Evolutionary conservation across 345 rosid genomes (phyloP).

Genomic region (Gossypioides kirkii): DNA sequence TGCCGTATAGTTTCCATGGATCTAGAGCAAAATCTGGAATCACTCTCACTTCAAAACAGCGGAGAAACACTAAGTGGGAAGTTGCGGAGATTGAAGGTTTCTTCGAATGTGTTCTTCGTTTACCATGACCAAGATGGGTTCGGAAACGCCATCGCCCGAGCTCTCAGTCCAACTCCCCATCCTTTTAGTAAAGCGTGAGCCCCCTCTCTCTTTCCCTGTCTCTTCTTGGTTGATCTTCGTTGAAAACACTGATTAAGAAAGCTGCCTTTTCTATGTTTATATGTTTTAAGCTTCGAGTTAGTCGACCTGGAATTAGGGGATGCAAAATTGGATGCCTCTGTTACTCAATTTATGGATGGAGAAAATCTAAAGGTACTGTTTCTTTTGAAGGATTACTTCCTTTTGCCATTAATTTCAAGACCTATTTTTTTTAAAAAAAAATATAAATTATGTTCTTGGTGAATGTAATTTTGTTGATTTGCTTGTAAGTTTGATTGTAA

Average conservation of each 20-base stretch:
- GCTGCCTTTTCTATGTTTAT: neutral
- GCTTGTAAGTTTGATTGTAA: neutral
- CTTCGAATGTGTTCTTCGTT: constrained; percentile 48
- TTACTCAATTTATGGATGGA: constrained; percentile 51
- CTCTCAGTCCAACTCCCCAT: constrained; percentile 41
- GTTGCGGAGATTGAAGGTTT: constrained; percentile 40
- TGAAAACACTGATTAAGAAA: neutral
- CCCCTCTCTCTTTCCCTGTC: constrained; percentile 13
- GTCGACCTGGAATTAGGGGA: constrained; percentile 49
- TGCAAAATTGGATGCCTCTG: constrained; percentile 34
- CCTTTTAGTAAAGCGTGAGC: constrained; percentile 48
- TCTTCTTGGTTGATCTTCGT: neutral
- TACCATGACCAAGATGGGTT: constrained; percentile 48
- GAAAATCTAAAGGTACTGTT: constrained; percentile 50
- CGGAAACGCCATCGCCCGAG: constrained; percentile 36
- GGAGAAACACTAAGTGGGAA: neutral
- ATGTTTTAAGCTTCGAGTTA: constrained; percentile 42
- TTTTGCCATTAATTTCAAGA: neutral
- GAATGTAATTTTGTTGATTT: neutral
- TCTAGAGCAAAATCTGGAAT: constrained; percentile 2
- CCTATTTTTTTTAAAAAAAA: neutral
- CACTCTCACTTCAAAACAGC: constrained; percentile 8
- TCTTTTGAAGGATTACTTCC: neutral
- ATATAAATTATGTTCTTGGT: neutral
- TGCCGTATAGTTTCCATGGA: neutral